phyloP scores from a whole-genome alignment of 2,329 filamentous ascomycete species.

The Aureobasidium sp. region DNA sequence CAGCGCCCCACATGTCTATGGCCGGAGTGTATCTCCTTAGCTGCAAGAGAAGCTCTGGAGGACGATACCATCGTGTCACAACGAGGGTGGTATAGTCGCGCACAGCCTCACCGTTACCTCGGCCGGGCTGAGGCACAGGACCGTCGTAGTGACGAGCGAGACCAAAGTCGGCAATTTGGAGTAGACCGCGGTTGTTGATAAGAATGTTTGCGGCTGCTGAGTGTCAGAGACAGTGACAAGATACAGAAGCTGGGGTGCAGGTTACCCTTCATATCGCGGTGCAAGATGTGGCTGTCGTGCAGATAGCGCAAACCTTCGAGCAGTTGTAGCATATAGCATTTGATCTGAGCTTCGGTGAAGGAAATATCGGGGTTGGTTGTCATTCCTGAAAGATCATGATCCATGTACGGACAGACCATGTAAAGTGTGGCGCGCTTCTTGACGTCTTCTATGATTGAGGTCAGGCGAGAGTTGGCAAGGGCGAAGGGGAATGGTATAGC shows the following conservation, averaged over 20 bases:
- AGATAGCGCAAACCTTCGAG: constrained; percentile 84
- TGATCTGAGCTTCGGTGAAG: constrained; percentile 85
- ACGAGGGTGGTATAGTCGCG: constrained; percentile 95
- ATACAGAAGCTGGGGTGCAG: neutral
- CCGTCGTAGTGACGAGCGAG: constrained; percentile 91
- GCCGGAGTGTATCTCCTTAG: constrained; percentile 90
- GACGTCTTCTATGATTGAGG: constrained; percentile 31
- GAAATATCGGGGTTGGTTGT: constrained; percentile 88
- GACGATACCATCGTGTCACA: constrained; percentile 94
- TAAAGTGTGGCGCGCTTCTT: constrained; percentile 73
- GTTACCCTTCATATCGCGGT: constrained; percentile 81
- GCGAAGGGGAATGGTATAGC: neutral
- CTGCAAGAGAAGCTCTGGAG: constrained; percentile 83
- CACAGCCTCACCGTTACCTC: constrained; percentile 72
- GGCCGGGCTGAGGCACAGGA: constrained; percentile 63
- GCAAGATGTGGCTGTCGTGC: constrained; percentile 56
- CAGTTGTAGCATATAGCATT: constrained; percentile 94
- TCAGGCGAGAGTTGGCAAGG: neutral
- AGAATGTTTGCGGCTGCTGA: constrained; percentile 73
- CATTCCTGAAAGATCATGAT: constrained; percentile 94
- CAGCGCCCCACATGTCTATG: constrained; percentile 97
- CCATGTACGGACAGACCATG: constrained; percentile 99
- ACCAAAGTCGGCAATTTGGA: constrained; percentile 97
- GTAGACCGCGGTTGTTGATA: constrained; percentile 85
- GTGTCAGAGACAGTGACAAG: constrained; percentile 12